phyloP scores from a whole-genome alignment of 2,329 filamentous ascomycete genomes.

The Microdochium paspali region DNA sequence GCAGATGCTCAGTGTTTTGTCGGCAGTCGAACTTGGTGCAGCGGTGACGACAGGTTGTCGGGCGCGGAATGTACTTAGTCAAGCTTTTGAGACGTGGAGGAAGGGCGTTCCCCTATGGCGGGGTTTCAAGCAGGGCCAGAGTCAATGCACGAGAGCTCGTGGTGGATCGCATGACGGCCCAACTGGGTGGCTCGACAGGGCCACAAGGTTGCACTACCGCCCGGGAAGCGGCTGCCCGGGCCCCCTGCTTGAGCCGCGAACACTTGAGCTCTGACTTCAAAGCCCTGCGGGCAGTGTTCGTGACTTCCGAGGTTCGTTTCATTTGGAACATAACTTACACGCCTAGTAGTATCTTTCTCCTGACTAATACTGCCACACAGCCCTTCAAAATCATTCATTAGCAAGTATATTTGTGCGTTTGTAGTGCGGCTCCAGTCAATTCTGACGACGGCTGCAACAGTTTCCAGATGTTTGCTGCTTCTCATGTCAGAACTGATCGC shows the following conservation, averaged over 20 bases:
- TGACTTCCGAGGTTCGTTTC: too few relatives aligned
- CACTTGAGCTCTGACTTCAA: background rate
- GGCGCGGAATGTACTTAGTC: background rate
- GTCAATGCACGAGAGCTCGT: background rate
- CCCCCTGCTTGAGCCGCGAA: background rate
- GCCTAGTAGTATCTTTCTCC: too few relatives aligned
- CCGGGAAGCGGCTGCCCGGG: too few relatives aligned
- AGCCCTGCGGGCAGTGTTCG: too few relatives aligned
- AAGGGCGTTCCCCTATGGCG: conserved; percentile 12
- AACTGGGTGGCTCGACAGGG: background rate
- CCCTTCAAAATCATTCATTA: too few relatives aligned
- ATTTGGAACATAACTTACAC: too few relatives aligned
- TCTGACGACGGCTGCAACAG: too few relatives aligned
- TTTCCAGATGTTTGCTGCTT: too few relatives aligned
- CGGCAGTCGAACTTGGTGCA: background rate
- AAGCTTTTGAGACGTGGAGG: conserved; percentile 1
- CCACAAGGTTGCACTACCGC: background rate
- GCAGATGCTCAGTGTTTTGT: too few relatives aligned
- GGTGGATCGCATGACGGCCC: background rate
- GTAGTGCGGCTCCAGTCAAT: too few relatives aligned
- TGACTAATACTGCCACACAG: too few relatives aligned
- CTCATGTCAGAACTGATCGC: background rate
- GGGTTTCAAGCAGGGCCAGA: conserved; percentile 16
- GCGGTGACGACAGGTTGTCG: background rate
- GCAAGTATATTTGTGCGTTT: too few relatives aligned